Conservation (phyloP, 495 filamentous ascomycete genomes). For the Penicillium lagena region DNA sequence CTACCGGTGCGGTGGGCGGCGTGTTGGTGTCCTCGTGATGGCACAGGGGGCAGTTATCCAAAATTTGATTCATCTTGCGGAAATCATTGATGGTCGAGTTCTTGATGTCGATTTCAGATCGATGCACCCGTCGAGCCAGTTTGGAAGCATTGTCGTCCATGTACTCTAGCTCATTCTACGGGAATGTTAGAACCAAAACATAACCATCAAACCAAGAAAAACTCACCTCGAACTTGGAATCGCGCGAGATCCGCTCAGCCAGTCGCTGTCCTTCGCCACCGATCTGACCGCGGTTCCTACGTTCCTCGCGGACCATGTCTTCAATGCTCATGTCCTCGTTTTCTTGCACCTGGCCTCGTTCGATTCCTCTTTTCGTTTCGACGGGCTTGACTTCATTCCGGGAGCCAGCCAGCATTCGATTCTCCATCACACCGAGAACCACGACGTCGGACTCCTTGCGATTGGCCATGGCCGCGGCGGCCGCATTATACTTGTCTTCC, state of each 20-base stretch:
- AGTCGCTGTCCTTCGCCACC: slow-evolving; percentile 78
- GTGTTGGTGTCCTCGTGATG: slow-evolving; percentile 83
- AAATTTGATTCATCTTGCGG: slow-evolving; percentile 80
- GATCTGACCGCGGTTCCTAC: slow-evolving; percentile 67
- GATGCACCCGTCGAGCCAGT: slow-evolving; percentile 82
- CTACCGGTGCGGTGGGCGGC: slow-evolving; percentile 79
- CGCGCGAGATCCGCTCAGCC: slow-evolving; percentile 88
- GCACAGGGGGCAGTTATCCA: slow-evolving; percentile 87
- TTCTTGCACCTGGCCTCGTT: slow-evolving; percentile 73
- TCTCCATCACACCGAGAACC: slow-evolving; percentile 81
- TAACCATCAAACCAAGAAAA: background rate
- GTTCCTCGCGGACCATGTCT: slow-evolving; percentile 92
- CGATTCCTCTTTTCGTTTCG: slow-evolving; percentile 68
- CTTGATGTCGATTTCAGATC: slow-evolving; percentile 81
- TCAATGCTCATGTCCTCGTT: slow-evolving; percentile 96
- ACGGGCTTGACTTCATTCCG: slow-evolving; percentile 68
- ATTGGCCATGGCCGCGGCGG: slow-evolving; percentile 54
- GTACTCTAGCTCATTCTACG: slow-evolving; percentile 82
- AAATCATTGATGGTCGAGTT: slow-evolving; percentile 84
- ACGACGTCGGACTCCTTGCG: slow-evolving; percentile 59
- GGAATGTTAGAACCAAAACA: slow-evolving; percentile 19
- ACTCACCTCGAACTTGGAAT: slow-evolving; percentile 75
- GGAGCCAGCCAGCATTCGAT: slow-evolving; percentile 72
- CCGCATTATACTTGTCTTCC: slow-evolving; percentile 78
- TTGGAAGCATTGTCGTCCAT: slow-evolving; percentile 94